These are phyloP conservation scores for Epichloe uncinata DNA, from an alignment of 2,329 filamentous ascomycete genomes.

Conservation along the genomic window DNA sequence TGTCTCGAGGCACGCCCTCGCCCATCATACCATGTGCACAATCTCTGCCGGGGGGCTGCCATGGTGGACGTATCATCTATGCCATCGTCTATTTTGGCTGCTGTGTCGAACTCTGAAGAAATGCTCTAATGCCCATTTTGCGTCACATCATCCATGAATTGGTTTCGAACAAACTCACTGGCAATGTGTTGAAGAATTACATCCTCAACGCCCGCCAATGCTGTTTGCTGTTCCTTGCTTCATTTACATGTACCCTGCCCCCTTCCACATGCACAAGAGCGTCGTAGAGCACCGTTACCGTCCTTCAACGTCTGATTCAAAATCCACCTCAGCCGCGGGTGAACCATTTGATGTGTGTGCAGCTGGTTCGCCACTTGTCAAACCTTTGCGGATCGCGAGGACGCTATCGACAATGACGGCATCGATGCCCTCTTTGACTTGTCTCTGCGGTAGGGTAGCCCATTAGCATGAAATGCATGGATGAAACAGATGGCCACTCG, in stretches of 20 bases:
- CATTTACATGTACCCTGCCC: not conserved
- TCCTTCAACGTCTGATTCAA: not conserved
- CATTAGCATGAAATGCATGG: constrained; percentile 4
- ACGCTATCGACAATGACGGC: constrained; percentile 96
- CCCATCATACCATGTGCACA: too few relatives aligned
- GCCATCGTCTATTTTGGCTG: too few relatives aligned
- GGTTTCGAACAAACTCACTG: too few relatives aligned
- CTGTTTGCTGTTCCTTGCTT: not conserved
- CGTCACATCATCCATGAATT: not conserved
- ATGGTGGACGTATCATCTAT: too few relatives aligned
- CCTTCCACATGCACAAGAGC: not conserved
- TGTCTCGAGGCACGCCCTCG: too few relatives aligned
- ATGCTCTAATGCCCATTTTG: not conserved
- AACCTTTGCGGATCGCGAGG: constrained; percentile 78
- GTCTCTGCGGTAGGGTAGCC: constrained; percentile 48
- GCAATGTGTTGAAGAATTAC: too few relatives aligned
- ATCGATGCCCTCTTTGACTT: constrained; percentile 92
- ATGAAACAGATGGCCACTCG: not conserved
- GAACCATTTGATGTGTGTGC: not conserved
- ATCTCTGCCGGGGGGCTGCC: too few relatives aligned
- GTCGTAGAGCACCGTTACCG: not conserved
- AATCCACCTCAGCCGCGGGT: not conserved
- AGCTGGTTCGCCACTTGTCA: constrained; percentile 38
- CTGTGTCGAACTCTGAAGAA: not conserved
- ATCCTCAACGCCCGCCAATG: too few relatives aligned